Percentiles rank a stretch among this genome's conserved stretches.
phyloP scores from a whole-genome alignment of 805 yeast genomes.

The Candida peoriensis region DNA sequence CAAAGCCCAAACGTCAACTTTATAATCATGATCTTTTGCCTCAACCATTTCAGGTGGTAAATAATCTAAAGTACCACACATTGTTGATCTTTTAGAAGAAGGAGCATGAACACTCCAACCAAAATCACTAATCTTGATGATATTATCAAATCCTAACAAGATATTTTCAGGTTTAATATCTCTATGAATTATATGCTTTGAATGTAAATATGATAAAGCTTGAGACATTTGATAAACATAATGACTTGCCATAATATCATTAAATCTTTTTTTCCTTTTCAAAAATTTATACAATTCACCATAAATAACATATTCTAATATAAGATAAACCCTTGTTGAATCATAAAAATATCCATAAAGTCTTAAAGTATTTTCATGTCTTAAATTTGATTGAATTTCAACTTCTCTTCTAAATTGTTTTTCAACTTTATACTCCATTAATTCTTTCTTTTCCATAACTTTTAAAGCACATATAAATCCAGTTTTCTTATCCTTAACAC shows the following conservation, averaged over 20 bases:
- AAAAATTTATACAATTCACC: slow-evolving; percentile 83
- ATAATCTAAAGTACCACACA: slow-evolving; percentile 94
- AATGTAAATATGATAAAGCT: slow-evolving; percentile 74
- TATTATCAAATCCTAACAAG: slow-evolving; percentile 67
- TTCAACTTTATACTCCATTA: slow-evolving; percentile 70
- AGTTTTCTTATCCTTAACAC: slow-evolving; percentile 69
- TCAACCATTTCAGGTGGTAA: slow-evolving; percentile 95
- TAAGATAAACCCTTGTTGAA: slow-evolving; percentile 68
- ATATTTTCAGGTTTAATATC: slow-evolving; percentile 95
- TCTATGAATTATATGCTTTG: slow-evolving; percentile 78
- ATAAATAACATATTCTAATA: slow-evolving; percentile 77
- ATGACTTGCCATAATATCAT: slow-evolving; percentile 68
- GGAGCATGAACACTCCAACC: slow-evolving; percentile 88
- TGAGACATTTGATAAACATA: slow-evolving; percentile 80
- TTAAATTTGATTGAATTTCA: slow-evolving; percentile 77
- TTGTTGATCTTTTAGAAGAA: slow-evolving; percentile 58
- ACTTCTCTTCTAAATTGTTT: slow-evolving; percentile 86
- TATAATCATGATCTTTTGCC: slow-evolving; percentile 67
- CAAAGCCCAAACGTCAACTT: slow-evolving; percentile 89
- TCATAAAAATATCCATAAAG: slow-evolving; percentile 86
- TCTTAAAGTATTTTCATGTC: slow-evolving; percentile 77
- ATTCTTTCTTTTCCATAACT: slow-evolving; percentile 81
- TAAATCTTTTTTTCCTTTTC: slow-evolving; percentile 61
- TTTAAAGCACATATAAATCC: slow-evolving; percentile 88
- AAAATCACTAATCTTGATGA: slow-evolving; percentile 83